These are phyloP conservation scores for Tolypocladium album DNA, from an alignment of 2,329 filamentous ascomycete genomes.

Conservation along the genomic window DNA sequence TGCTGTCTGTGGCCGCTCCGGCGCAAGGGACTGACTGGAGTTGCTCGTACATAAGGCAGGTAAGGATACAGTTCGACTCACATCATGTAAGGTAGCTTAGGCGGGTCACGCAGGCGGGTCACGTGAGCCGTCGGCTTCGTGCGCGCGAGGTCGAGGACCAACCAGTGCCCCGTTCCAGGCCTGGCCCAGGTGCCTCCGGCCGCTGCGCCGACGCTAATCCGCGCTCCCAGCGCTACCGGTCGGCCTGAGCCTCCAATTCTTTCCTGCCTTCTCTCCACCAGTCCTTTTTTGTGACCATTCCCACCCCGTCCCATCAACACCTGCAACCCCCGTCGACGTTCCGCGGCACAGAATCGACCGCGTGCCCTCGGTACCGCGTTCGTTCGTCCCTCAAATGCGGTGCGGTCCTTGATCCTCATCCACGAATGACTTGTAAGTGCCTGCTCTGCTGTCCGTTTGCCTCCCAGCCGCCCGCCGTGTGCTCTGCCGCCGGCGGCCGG, in stretches of 20 bases:
- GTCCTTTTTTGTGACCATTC: slow-evolving; percentile 24
- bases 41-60: too few relatives aligned
- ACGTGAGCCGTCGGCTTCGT: background rate
- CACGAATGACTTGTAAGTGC: slow-evolving; percentile 42
- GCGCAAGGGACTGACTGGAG: too few relatives aligned
- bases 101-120: background rate
- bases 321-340: slow-evolving; percentile 14
- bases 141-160: background rate
- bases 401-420: slow-evolving; percentile 26
- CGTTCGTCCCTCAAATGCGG: slow-evolving; percentile 12
- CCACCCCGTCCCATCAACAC: slow-evolving; percentile 21
- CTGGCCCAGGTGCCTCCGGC: background rate
- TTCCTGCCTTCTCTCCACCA: slow-evolving; percentile 24
- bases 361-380: slow-evolving; percentile 12
- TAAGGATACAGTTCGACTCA: too few relatives aligned
- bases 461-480: slow-evolving; percentile 19
- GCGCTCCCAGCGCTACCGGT: background rate
- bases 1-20: background rate
- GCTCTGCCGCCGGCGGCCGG: slow-evolving; percentile 24
- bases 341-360: slow-evolving; percentile 9
- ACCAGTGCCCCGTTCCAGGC: background rate
- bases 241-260: slow-evolving; percentile 27
- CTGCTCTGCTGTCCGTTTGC: slow-evolving; percentile 14
- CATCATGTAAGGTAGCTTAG: too few relatives aligned
- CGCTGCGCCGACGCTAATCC: background rate